phyloP scores from a whole-genome alignment of 2,329 filamentous ascomycete species.

The Calonectria montana region DNA sequence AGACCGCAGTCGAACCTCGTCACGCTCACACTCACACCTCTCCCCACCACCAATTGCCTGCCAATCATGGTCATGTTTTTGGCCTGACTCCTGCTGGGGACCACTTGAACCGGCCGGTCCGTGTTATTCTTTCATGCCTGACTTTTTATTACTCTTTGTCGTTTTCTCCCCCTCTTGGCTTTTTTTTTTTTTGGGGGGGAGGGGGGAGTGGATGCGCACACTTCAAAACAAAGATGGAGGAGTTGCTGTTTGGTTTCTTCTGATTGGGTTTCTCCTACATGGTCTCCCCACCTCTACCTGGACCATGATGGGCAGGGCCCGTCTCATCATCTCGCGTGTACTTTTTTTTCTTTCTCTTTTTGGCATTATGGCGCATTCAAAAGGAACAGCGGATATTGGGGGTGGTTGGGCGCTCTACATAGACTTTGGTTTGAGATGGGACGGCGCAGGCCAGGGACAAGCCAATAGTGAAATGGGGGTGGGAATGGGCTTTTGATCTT shows the following conservation, averaged over 20 bases:
- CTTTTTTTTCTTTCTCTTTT: conserved; percentile 23
- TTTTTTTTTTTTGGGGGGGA: conserved; percentile 3
- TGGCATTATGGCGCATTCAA: conserved; percentile 37
- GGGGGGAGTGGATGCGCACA: not conserved
- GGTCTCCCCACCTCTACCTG: conserved; percentile 5
- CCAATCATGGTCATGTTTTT: not conserved
- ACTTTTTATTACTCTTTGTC: not conserved
- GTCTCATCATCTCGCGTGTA: conserved; percentile 27
- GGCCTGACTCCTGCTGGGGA: not conserved
- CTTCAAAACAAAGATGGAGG: not conserved
- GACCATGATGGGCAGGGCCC: conserved; percentile 29
- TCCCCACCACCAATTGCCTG: not conserved
- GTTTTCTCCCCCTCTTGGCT: conserved; percentile 8
- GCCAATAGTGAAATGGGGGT: conserved; percentile 24
- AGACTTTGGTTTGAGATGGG: conserved; percentile 35
- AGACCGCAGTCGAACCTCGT: conserved; percentile 7
- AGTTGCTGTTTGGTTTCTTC: conserved; percentile 5
- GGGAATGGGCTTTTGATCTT: not conserved
- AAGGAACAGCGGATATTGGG: conserved; percentile 30
- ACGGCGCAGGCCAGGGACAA: conserved; percentile 32
- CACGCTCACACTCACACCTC: not conserved
- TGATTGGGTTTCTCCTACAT: not conserved
- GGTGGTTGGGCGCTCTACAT: conserved; percentile 36
- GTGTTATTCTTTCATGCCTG: not conserved
- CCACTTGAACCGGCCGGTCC: not conserved